Base-by-base conservation (phyloP, 2,329 filamentous ascomycete species). In the Colletotrichum sp. region DNA sequence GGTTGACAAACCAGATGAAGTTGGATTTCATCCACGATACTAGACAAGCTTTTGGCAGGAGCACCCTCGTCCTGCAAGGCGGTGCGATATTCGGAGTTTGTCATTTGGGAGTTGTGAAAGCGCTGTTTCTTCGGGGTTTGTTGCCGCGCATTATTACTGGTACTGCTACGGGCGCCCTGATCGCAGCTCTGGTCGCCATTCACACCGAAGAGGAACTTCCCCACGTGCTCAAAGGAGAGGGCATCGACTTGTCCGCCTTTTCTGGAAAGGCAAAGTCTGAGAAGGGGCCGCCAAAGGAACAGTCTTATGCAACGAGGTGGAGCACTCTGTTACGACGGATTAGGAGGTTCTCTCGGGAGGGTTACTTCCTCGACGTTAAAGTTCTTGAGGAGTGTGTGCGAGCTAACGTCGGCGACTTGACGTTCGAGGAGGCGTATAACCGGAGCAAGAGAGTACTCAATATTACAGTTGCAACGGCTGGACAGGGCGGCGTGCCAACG, bases 51-150 rank as follows among this genome's bases (percentile, higher is more conserved):
- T 98, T 98, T 85, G 96, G 96, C 12, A 90, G 96, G 78, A 97
- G 93, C 72, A 96, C 95, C 1, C 89, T 98, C 29, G 94, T 98
- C 6, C 86, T 98, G 2, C 96, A 98, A 83, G 96, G 96, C 64
- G 96, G 96, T 16, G 95, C 95, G 57, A 96, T 98, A 74, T 98
- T 98, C 81, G 96, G 96, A 3, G 86, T 98, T 12, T 98, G 95
- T 80, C 96, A 98, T 84, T 84, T 98, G 6, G 96, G 96, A 8
- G 95, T 98, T 8, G 95, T 98, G 52, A 98, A 96, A 82, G 96
- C 96, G 3, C 87, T 98, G 55, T 95, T 96, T 84, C 86, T 96
- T 44, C 91, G 94, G 32, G 95, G 95, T 1, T 86, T 98, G 19
- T 88, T 98, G 62, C 96, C 97, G 6, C 92, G 95, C 59, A 98